Conservation (phyloP, 352 stramenopile species). For the Hyaloperonospora arabidopsidis region DNA sequence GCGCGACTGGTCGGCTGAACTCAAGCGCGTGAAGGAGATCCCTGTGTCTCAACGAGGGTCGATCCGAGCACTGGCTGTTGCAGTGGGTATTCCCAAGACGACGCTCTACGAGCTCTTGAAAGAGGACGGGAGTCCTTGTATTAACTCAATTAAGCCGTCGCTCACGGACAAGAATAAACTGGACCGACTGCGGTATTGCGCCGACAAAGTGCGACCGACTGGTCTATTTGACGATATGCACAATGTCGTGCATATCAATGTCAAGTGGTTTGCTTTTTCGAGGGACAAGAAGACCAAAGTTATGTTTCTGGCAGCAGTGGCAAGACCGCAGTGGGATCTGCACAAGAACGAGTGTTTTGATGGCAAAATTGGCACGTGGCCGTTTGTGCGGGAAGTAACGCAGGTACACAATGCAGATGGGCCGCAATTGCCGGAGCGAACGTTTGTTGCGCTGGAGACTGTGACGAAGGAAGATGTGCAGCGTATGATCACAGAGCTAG, state of each 20-base stretch:
- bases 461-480: constrained; percentile 40
- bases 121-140: constrained; percentile 25
- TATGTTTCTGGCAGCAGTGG: constrained; percentile 41
- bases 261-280: constrained; percentile 40
- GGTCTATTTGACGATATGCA: constrained; percentile 39
- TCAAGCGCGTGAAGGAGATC: constrained; percentile 38
- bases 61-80: constrained; percentile 33
- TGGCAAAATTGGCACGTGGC: constrained; percentile 42
- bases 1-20: constrained; percentile 35
- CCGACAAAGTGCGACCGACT: constrained; percentile 27
- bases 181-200: constrained; percentile 31
- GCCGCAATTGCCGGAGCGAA: constrained; percentile 1
- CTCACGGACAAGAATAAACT: constrained; percentile 40
- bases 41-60: constrained; percentile 31
- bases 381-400: constrained; percentile 26
- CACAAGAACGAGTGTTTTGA: constrained; percentile 30
- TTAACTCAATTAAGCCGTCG: constrained; percentile 37
- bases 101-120: constrained; percentile 37
- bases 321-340: constrained; percentile 34
- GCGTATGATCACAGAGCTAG: constrained; percentile 30
- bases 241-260: constrained; percentile 38
- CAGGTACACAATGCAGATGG: constrained; percentile 1
- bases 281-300: constrained; percentile 32
- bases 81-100: constrained; percentile 39
- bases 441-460: constrained; percentile 23